A percentile compares a stretch with the other conserved stretches of the same genome.
phyloP scores from a whole-genome alignment of 768 basidiomycete species.

The Trametes punicea region DNA sequence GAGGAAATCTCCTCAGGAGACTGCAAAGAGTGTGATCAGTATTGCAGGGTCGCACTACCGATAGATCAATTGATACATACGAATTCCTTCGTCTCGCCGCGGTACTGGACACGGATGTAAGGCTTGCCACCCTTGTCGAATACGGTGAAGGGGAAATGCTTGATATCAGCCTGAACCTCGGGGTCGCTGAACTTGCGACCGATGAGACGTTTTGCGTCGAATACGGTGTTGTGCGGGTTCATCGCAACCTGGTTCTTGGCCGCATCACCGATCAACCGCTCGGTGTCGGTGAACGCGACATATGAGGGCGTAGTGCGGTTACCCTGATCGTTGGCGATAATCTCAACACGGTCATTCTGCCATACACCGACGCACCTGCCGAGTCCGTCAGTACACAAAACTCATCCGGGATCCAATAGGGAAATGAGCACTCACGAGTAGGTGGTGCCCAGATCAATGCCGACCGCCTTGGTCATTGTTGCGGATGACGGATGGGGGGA shows the following conservation, averaged over 20 bases:
- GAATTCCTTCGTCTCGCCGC: slow-evolving; percentile 91
- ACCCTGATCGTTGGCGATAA: slow-evolving; percentile 94
- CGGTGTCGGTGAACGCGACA: slow-evolving; percentile 90
- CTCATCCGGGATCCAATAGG: background rate
- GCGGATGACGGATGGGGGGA: slow-evolving; percentile 6
- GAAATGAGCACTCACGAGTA: slow-evolving; percentile 64
- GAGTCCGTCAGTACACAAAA: slow-evolving; percentile 9
- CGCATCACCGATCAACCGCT: slow-evolving; percentile 98
- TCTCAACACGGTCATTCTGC: slow-evolving; percentile 99
- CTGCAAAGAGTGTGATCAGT: slow-evolving; percentile 37
- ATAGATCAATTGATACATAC: slow-evolving; percentile 43
- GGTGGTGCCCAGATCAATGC: slow-evolving; percentile 90
- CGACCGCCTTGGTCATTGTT: slow-evolving; percentile 64
- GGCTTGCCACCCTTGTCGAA: slow-evolving; percentile 87
- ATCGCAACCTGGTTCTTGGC: slow-evolving; percentile 98
- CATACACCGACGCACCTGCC: slow-evolving; percentile 96
- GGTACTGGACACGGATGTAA: slow-evolving; percentile 85
- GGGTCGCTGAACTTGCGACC: slow-evolving; percentile 86
- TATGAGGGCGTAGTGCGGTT: slow-evolving; percentile 96
- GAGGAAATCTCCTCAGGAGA: slow-evolving; percentile 98
- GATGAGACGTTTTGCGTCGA: slow-evolving; percentile 97
- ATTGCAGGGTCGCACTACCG: background rate
- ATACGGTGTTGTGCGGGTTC: slow-evolving; percentile 97
- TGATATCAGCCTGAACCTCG: slow-evolving; percentile 79
- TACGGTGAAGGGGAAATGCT: slow-evolving; percentile 95